These are phyloP conservation scores for Rubroboletus satanas DNA, from an alignment of 768 basidiomycete species.

Conservation along the genomic window DNA sequence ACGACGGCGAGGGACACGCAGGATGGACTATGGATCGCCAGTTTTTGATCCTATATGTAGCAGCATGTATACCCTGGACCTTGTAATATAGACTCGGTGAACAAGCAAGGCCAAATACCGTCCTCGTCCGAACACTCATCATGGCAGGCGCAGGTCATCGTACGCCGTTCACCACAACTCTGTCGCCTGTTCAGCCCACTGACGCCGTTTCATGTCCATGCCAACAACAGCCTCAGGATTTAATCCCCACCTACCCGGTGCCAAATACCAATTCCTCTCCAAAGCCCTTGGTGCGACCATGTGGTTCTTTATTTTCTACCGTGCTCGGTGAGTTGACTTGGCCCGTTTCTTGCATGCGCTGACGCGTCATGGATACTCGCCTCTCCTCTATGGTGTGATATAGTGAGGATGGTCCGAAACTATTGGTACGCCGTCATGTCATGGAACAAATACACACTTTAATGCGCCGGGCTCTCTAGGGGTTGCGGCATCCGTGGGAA, in stretches of 20 bases:
- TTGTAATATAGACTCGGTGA: background rate
- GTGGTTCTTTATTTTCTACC: conserved; percentile 99
- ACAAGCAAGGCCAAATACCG: conserved; percentile 27
- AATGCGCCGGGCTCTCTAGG: conserved; percentile 32
- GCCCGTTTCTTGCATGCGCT: background rate
- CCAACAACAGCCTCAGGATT: conserved; percentile 63
- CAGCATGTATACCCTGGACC: background rate
- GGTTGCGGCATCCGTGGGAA: conserved; percentile 63
- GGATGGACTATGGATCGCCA: background rate
- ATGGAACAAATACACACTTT: background rate
- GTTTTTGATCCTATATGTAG: background rate
- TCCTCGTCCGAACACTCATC: conserved; percentile 23
- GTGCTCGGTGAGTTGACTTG: conserved; percentile 67
- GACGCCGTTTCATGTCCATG: background rate
- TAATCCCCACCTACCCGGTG: conserved; percentile 80
- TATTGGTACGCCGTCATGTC: conserved; percentile 48
- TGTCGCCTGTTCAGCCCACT: background rate
- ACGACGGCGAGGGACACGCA: background rate
- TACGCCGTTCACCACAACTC: conserved; percentile 12
- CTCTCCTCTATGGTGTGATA: background rate
- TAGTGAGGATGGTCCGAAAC: conserved; percentile 74
- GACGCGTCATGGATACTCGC: background rate
- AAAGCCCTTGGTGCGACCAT: conserved; percentile 88
- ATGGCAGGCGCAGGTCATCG: conserved; percentile 34
- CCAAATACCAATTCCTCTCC: conserved; percentile 70